These are phyloP conservation scores for Ilex asprella DNA, from an alignment of 257 asterid species.

Conservation along the genomic window DNA sequence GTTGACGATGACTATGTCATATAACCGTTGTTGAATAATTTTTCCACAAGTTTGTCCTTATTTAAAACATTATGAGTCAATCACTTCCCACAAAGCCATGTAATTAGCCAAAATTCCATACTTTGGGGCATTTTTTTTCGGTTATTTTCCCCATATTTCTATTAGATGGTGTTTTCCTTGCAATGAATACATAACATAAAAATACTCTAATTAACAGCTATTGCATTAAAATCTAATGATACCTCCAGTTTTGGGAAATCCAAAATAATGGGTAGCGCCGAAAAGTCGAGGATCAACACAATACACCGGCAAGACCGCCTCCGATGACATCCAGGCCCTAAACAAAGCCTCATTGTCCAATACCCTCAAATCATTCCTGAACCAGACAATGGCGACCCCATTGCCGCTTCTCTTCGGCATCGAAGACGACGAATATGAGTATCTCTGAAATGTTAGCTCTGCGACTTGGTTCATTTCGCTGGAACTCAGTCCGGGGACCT, in stretches of 20 bases:
- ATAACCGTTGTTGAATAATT: too few relatives aligned
- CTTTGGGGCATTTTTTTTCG: neutral
- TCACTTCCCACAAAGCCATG: neutral
- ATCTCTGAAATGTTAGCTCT: constrained; percentile 40
- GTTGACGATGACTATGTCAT: too few relatives aligned
- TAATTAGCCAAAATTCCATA: neutral
- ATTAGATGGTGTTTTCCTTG: neutral
- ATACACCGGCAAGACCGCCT: constrained; percentile 73
- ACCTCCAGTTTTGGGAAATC: constrained; percentile 97
- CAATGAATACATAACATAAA: neutral
- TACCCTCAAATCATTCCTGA: constrained; percentile 79
- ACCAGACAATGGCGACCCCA: constrained; percentile 89
- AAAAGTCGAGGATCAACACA: constrained; percentile 77
- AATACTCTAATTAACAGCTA: neutral
- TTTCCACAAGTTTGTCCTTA: too few relatives aligned
- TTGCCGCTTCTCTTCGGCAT: constrained; percentile 44
- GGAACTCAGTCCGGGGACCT: constrained; percentile 54
- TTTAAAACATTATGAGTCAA: neutral
- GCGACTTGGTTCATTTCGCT: constrained; percentile 51
- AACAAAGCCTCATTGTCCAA: constrained; percentile 76
- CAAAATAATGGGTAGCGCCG: constrained; percentile 58
- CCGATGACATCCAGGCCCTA: constrained; percentile 76
- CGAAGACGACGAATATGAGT: constrained; percentile 17
- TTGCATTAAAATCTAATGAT: neutral
- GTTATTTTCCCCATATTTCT: neutral